Evolutionary conservation across 805 yeast species (phyloP), one percentile per base, ranked within the genome.

Genomic region (Huiozyma naganishii): DNA sequence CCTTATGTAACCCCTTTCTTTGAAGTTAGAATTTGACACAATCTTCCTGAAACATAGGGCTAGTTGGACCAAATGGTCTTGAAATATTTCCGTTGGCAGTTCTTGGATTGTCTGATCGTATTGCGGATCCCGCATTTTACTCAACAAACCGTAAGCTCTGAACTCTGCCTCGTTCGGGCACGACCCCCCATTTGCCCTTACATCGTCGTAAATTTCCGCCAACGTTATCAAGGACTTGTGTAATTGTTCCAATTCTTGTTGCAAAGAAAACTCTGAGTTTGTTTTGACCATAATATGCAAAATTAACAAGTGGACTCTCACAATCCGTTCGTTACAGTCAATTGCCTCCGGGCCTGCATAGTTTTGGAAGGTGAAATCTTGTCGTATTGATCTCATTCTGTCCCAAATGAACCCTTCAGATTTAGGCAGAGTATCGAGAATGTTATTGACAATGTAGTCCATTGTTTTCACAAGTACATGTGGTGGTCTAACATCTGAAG

Each of bases 401-500:
- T 92, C 97, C 98, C 99, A 94, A 7, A 92, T 64, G 52, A 92
- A 90, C 0, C 95, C 76, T 54, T 92, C 97, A 1, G 89, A 72
- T 8, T 81, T 85, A 0, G 97, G 97, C 27, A 90, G 66, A 34
- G 76, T 69, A 0, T 75, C 74, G 10, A 90, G 61, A 1, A 83
- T 62, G 36, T 76, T 72, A 13, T 77, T 77, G 6, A 86, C 74
- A 32, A 92, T 70, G 58, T 85, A 86, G 46, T 83, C 71, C 47
- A 92, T 64, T 0, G 97, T 80, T 32, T 69, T 55, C 9, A 71
- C 72, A 27, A 92, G 64, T 1, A 89, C 69, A 43, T 72, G 74
- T 0, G 99, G 98, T 1, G 98, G 95, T 48, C 99, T 72, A 4
- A 92, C 99, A 60, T 92, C 98, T 1, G 97, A 87, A 0, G 98